Conservation (phyloP, 805 yeast genomes). For the Barnettozyma californica region DNA sequence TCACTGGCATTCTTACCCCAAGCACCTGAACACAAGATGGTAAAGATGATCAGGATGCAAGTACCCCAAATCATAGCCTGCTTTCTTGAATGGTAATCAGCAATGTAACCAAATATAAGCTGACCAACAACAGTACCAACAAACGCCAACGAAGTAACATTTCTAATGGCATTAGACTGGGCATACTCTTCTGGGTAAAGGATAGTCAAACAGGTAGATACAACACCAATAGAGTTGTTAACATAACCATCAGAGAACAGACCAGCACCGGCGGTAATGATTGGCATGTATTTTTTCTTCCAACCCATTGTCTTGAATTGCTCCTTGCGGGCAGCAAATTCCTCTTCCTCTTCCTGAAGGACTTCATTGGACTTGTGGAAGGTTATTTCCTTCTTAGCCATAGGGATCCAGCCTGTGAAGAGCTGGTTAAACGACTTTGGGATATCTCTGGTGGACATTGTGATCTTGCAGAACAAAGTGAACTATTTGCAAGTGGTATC, state of each 20-base stretch:
- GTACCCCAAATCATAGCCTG: slow-evolving; percentile 80
- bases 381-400: slow-evolving; percentile 40
- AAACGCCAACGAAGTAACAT: slow-evolving; percentile 83
- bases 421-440: slow-evolving; percentile 38
- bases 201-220: slow-evolving; percentile 58
- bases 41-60: slow-evolving; percentile 64
- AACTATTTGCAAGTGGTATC: not conserved
- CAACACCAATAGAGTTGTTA: slow-evolving; percentile 78
- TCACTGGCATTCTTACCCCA: slow-evolving; percentile 56
- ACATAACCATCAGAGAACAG: slow-evolving; percentile 91
- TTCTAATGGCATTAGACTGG: slow-evolving; percentile 63
- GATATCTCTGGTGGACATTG: slow-evolving; percentile 37
- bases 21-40: slow-evolving; percentile 75
- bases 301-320: slow-evolving; percentile 18
- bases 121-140: slow-evolving; percentile 91
- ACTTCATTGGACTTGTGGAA: slow-evolving; percentile 26
- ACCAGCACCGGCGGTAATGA: slow-evolving; percentile 86
- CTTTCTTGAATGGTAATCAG: slow-evolving; percentile 79
- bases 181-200: slow-evolving; percentile 64
- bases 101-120: slow-evolving; percentile 69
- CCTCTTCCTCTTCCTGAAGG: slow-evolving; percentile 26
- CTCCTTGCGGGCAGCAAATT: slow-evolving; percentile 16
- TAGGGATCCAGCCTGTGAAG: slow-evolving; percentile 37
- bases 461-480: not conserved
- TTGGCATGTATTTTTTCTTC: slow-evolving; percentile 50